A percentile compares a stretch with the other conserved stretches of the same genome.
Evolutionary conservation across 495 filamentous ascomycete genomes (phyloP).

Genomic region (Terfezia boudieri): DNA sequence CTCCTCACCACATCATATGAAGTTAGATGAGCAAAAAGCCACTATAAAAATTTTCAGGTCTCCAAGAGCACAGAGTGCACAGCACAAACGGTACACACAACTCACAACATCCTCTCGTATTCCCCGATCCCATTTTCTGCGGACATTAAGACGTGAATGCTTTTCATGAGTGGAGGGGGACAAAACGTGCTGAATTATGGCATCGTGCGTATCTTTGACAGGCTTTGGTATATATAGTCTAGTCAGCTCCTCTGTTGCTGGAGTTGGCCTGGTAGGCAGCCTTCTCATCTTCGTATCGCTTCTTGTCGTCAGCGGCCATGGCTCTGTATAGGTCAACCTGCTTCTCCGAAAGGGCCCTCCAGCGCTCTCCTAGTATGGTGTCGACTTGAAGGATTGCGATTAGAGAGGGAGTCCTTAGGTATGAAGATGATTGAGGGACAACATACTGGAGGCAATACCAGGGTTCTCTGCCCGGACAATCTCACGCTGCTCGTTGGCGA

Average conservation of each 20-base stretch:
- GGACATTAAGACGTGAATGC: too few species aligned
- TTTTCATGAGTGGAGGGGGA: too few species aligned
- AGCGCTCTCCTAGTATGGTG: constrained; percentile 89
- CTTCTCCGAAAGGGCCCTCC: constrained; percentile 82
- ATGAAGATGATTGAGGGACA: not conserved
- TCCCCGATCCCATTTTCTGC: too few species aligned
- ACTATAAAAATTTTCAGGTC: too few species aligned
- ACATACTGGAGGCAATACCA: constrained; percentile 82
- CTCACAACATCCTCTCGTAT: too few species aligned
- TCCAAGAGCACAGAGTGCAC: too few species aligned
- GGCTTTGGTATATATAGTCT: not conserved
- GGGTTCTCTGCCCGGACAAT: constrained; percentile 97
- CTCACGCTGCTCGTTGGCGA: constrained; percentile 96
- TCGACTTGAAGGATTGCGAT: constrained; percentile 42
- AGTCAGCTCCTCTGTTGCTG: too few species aligned
- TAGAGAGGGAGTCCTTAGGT: not conserved
- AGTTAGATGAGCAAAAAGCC: too few species aligned
- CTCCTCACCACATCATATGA: too few species aligned
- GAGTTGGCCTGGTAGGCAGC: constrained; percentile 61
- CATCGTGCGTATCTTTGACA: too few species aligned
- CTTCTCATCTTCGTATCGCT: constrained; percentile 97
- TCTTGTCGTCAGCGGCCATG: constrained; percentile 90
- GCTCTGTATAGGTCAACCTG: constrained; percentile 81
- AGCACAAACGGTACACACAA: too few species aligned
- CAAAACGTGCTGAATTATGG: too few species aligned